phyloP scores from a whole-genome alignment of 306 rosid species.

The Vigna hirtella region DNA sequence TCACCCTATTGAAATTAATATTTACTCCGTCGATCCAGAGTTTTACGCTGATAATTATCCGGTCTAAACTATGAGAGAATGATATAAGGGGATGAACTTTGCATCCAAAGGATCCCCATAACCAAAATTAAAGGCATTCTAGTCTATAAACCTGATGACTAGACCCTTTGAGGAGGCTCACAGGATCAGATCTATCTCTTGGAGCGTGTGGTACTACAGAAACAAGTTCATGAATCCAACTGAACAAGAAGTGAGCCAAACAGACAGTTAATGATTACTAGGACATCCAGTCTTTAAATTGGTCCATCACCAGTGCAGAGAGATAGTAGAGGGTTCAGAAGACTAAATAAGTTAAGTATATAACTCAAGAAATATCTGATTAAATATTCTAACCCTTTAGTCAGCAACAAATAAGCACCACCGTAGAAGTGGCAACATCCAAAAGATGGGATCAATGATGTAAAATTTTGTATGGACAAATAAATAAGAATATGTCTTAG shows the following conservation, averaged over 20 bases:
- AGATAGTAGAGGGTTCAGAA: not conserved
- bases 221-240: not conserved
- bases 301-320: not conserved
- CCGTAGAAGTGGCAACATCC: not conserved
- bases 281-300: not conserved
- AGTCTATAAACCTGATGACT: slow-evolving; percentile 22
- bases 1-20: slow-evolving; percentile 12
- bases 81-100: slow-evolving; percentile 28
- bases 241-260: not conserved
- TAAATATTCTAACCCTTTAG: not conserved
- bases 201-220: not conserved
- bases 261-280: not conserved
- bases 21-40: slow-evolving; percentile 20
- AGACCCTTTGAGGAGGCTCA: slow-evolving; percentile 11
- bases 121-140: slow-evolving; percentile 27
- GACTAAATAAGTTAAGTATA: not conserved
- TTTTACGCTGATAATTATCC: slow-evolving; percentile 24
- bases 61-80: slow-evolving; percentile 32
- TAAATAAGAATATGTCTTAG: not conserved
- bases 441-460: not conserved
- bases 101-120: slow-evolving; percentile 29
- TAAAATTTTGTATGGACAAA: not conserved
- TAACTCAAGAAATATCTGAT: not conserved
- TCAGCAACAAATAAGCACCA: not conserved
- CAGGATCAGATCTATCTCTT: not conserved